Percentiles rank a stretch among this genome's conserved stretches.
Evolutionary conservation across 257 asterid species (phyloP).

Genomic region (Salvia miltiorrhiza): DNA sequence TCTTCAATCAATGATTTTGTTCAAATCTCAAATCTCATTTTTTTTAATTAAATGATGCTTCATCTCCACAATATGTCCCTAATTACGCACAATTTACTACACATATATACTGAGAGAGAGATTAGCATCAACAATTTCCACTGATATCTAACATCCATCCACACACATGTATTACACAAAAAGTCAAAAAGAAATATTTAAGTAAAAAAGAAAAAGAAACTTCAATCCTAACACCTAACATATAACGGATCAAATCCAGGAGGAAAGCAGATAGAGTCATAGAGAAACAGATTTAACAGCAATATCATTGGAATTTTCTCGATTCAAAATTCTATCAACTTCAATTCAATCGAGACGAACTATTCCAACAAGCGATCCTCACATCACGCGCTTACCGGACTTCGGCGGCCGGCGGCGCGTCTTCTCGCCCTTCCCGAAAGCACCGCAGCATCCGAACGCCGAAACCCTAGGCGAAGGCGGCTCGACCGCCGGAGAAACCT

Average conservation of each 20-base stretch:
- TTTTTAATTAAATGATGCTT: not conserved
- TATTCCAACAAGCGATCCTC: slow-evolving; percentile 6
- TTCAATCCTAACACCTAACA: slow-evolving; percentile 5
- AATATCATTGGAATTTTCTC: slow-evolving; percentile 7
- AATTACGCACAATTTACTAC: not conserved
- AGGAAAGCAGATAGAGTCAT: not conserved
- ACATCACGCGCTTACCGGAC: slow-evolving; percentile 43
- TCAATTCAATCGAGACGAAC: slow-evolving; percentile 16
- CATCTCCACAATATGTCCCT: not conserved
- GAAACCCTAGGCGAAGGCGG: slow-evolving; percentile 56
- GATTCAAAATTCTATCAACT: slow-evolving; percentile 23
- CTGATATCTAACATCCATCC: slow-evolving; percentile 1
- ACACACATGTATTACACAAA: slow-evolving; percentile 21
- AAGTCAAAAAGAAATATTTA: not conserved
- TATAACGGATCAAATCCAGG: not conserved
- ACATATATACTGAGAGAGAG: not conserved
- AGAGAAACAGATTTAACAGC: slow-evolving; percentile 1
- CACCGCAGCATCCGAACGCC: slow-evolving; percentile 42
- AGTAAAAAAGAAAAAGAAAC: not conserved
- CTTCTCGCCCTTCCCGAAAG: slow-evolving; percentile 34
- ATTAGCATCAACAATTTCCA: slow-evolving; percentile 15
- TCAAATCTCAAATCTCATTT: not conserved
- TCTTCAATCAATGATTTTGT: no score
- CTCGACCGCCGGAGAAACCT: slow-evolving; percentile 40
- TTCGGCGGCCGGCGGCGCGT: slow-evolving; percentile 43